Base-by-base conservation (phyloP, 192 early-diverging fungal genomes). In the Phlyctochytrium bullatum region DNA sequence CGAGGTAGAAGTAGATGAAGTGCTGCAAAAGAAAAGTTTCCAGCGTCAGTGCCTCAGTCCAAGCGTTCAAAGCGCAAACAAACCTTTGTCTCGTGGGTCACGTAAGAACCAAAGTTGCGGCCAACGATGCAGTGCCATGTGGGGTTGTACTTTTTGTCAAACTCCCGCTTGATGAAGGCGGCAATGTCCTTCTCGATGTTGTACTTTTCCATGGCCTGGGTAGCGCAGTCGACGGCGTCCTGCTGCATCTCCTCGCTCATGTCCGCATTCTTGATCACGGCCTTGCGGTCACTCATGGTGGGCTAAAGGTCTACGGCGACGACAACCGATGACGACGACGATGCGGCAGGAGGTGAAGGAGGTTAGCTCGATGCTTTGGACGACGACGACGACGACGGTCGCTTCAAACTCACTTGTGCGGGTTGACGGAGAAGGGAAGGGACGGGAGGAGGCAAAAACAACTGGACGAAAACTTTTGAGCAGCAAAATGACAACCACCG, bases 91-190 rank as follows among this genome's bases (percentile, higher is more conserved):
- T 87, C 97, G 68, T 99, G 96, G 29, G 97, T 98, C 20, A 98
- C 97, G 69, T 93, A 97, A 34, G 94, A 96, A 36, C 96, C 97
- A 92, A 98, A 99, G 88, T 95, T 98, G 65, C 95, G 86, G 60
- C 97, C 97, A 40, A 99, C 97, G 59, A 99, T 92, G 69, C 92
- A 94, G 74, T 99, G 97, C 96, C 97, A 99, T 59, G 96, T 95
- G 16, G 92, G 88, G 72, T 95, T 93, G 78, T 94, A 95, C 86
- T 94, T 92, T 79, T 92, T 92, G 84, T 99, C 97, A 72, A 96
- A 98, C 70, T 97, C 96, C 68, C 93, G 89, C 86, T 99, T 99
- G 83, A 99, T 92, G 75, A 89, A 88, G 24, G 95, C 91, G 52
- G 97, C 96, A 72, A 98, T 98, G 68, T 99, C 97, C 84, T 98